Conservation (phyloP, 2,329 filamentous ascomycete species). For the Colletotrichum plurivorum region DNA sequence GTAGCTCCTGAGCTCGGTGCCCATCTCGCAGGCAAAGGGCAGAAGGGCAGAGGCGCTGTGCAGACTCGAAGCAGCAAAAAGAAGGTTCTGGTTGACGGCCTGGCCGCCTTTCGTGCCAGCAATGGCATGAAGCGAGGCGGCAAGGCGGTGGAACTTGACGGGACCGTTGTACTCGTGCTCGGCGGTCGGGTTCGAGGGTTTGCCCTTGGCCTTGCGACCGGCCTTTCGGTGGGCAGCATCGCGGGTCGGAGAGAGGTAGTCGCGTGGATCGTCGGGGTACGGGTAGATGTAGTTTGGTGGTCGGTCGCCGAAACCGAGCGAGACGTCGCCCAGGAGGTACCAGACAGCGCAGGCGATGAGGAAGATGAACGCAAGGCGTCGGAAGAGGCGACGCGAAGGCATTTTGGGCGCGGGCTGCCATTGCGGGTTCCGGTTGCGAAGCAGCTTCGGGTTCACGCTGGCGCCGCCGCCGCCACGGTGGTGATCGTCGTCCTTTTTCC, state of each 20-base stretch:
- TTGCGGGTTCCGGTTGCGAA: constrained; percentile 46
- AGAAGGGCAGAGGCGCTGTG: constrained; percentile 80
- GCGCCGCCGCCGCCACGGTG: constrained; percentile 44
- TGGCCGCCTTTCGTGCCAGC: constrained; percentile 66
- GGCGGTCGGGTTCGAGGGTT: constrained; percentile 35
- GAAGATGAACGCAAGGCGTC: constrained; percentile 65
- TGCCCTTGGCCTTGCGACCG: constrained; percentile 38
- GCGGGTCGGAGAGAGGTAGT: constrained; percentile 23
- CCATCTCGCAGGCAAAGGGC: constrained; percentile 91
- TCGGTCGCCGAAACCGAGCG: constrained; percentile 53
- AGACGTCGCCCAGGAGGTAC: constrained; percentile 76
- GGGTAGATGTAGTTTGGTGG: constrained; percentile 55
- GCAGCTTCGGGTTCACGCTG: constrained; percentile 38
- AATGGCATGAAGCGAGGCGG: constrained; percentile 73
- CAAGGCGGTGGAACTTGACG: constrained; percentile 77
- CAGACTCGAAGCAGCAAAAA: constrained; percentile 84
- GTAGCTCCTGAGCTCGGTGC: constrained; percentile 73
- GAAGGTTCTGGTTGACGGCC: constrained; percentile 75
- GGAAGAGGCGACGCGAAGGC: constrained; percentile 66
- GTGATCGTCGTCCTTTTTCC: constrained; percentile 73
- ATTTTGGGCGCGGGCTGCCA: constrained; percentile 60
- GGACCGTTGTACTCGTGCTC: constrained; percentile 73
- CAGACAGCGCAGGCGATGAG: constrained; percentile 69
- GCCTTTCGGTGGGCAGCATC: constrained; percentile 18
- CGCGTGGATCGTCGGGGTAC: constrained; percentile 38